phyloP scores from a whole-genome alignment of 352 stramenopile species.

The Pythium rhizo-oryzae region DNA sequence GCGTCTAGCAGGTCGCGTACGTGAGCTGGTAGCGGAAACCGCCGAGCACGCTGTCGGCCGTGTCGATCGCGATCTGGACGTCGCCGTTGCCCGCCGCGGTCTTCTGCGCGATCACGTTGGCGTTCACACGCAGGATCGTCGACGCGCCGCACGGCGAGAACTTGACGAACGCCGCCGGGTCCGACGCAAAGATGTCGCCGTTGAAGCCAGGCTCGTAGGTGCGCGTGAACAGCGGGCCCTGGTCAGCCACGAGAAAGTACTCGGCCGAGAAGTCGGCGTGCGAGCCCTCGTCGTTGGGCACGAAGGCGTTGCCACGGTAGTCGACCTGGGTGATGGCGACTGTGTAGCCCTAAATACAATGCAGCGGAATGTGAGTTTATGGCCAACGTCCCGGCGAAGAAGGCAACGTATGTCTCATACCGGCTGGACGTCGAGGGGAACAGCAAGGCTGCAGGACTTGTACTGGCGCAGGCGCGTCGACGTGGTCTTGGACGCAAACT shows the following conservation, averaged over 20 bases:
- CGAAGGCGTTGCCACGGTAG: slow-evolving; percentile 48
- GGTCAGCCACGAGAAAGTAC: slow-evolving; percentile 53
- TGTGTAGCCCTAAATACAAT: slow-evolving; percentile 13
- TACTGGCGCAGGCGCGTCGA: slow-evolving; percentile 27
- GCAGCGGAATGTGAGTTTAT: background rate
- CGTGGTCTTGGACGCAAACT: slow-evolving; percentile 32
- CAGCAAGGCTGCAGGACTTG: slow-evolving; percentile 42
- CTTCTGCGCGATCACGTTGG: slow-evolving; percentile 45
- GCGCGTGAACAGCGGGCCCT: slow-evolving; percentile 35
- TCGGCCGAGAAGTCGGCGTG: slow-evolving; percentile 49
- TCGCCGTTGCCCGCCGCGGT: slow-evolving; percentile 26
- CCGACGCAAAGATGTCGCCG: slow-evolving; percentile 34
- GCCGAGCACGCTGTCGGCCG: slow-evolving; percentile 42
- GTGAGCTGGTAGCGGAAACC: slow-evolving; percentile 55
- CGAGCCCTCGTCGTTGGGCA: slow-evolving; percentile 35
- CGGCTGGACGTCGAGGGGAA: slow-evolving; percentile 41
- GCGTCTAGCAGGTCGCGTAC: slow-evolving; percentile 24
- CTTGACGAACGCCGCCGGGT: slow-evolving; percentile 38
- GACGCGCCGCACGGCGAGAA: slow-evolving; percentile 49
- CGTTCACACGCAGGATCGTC: slow-evolving; percentile 56
- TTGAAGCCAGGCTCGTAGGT: slow-evolving; percentile 38
- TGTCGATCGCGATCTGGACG: slow-evolving; percentile 55
- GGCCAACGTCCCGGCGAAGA: background rate
- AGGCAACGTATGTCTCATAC: background rate
- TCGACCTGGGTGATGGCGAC: slow-evolving; percentile 41